phyloP scores from a whole-genome alignment of 768 basidiomycete genomes.

The Favolaschia claudopus region DNA sequence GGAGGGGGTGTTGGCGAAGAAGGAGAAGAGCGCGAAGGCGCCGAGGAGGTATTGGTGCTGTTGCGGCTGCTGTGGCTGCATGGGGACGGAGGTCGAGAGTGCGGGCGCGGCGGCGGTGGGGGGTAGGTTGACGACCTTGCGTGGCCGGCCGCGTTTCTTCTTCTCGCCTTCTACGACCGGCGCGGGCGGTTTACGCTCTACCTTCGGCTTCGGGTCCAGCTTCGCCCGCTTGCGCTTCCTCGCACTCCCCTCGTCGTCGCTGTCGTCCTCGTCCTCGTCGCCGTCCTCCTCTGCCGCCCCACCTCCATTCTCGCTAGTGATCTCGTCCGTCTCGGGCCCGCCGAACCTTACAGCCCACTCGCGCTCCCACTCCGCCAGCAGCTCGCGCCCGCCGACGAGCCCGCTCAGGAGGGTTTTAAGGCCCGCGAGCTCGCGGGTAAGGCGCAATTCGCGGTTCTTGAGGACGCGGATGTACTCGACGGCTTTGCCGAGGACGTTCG shows the following conservation, averaged over 20 bases:
- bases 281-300: slow-evolving; percentile 65
- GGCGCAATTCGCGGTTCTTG: slow-evolving; percentile 76
- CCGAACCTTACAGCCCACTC: slow-evolving; percentile 80
- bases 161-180: slow-evolving; percentile 58
- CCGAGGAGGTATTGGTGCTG: slow-evolving; percentile 79
- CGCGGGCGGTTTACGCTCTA: slow-evolving; percentile 45
- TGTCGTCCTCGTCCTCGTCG: slow-evolving; percentile 60
- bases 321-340: slow-evolving; percentile 76
- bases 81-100: slow-evolving; percentile 29
- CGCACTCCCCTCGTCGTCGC: slow-evolving; percentile 52
- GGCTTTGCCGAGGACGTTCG: slow-evolving; percentile 88
- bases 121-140: slow-evolving; percentile 69
- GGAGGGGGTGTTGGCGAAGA: slow-evolving; percentile 80
- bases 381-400: slow-evolving; percentile 75
- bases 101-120: slow-evolving; percentile 38
- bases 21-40: slow-evolving; percentile 84
- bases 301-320: slow-evolving; percentile 61
- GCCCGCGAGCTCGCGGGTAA: slow-evolving; percentile 79
- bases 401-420: slow-evolving; percentile 72
- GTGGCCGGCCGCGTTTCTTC: slow-evolving; percentile 84
- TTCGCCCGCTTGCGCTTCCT: slow-evolving; percentile 73
- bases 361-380: slow-evolving; percentile 78
- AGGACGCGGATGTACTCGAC: slow-evolving; percentile 92
- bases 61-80: slow-evolving; percentile 34
- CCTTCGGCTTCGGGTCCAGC: slow-evolving; percentile 57